phyloP scores from a whole-genome alignment of 768 basidiomycete species.

The Russula olivacea region DNA sequence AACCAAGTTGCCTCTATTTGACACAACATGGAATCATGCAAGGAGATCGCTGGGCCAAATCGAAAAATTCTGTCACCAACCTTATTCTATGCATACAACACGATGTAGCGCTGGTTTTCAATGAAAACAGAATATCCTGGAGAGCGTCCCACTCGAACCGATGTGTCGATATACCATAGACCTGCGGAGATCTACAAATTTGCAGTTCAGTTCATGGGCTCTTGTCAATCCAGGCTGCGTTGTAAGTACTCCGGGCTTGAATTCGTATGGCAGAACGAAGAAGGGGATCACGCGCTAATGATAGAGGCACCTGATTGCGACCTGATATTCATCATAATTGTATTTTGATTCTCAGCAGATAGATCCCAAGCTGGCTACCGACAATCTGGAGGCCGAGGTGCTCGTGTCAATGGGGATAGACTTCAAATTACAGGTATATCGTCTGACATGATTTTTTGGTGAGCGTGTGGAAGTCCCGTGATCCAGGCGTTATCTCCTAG shows the following conservation, averaged over 20 bases:
- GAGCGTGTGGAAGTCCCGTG: too few relatives aligned
- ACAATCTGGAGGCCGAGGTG: constrained; percentile 95
- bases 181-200: constrained; percentile 90
- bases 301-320: constrained; percentile 42
- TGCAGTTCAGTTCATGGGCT: constrained; percentile 82
- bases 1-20: too few relatives aligned
- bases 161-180: constrained; percentile 72
- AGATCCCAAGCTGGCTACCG: constrained; percentile 91
- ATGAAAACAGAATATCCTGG: constrained; percentile 98
- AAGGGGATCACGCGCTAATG: constrained; percentile 91
- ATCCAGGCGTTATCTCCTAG: too few relatives aligned
- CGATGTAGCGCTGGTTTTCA: constrained; percentile 90
- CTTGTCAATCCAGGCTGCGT: constrained; percentile 76
- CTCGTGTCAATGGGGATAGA: constrained; percentile 40
- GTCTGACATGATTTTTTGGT: too few relatives aligned
- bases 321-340: constrained; percentile 9
- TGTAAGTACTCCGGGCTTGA: constrained; percentile 67
- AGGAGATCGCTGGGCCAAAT: too few relatives aligned
- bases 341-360: constrained; percentile 80
- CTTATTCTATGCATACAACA: constrained; percentile 83
- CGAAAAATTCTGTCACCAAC: constrained; percentile 90
- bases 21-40: too few relatives aligned
- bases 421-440: background rate
- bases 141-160: constrained; percentile 82
- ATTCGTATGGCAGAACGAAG: constrained; percentile 89